Evolutionary conservation across 805 yeast genomes (phyloP).

Genomic region (Kuraishia hungarica): DNA sequence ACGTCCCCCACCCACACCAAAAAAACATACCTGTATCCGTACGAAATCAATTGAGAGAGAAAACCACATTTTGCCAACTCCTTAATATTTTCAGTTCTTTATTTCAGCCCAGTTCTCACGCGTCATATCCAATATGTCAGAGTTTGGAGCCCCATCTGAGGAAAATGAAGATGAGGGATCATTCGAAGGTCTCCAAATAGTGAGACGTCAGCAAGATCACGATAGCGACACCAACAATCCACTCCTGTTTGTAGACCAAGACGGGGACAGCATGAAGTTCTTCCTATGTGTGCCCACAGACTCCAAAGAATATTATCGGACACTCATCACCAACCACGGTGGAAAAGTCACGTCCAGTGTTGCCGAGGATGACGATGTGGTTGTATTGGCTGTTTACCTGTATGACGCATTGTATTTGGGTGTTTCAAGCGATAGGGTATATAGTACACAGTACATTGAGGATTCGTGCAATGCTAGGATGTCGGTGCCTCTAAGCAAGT

Average conservation of each 20-base stretch:
- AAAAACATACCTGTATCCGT: background rate
- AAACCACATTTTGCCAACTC: no score
- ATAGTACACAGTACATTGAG: background rate
- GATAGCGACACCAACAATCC: background rate
- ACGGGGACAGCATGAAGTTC: background rate
- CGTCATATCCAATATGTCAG: background rate
- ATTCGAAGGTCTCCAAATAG: background rate
- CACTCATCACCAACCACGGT: constrained; percentile 1
- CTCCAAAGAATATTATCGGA: background rate
- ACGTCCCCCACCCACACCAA: background rate
- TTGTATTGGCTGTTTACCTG: background rate
- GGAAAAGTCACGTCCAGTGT: background rate
- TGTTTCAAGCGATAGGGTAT: background rate
- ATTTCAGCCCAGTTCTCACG: no score
- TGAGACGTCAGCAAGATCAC: background rate
- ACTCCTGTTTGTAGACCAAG: background rate
- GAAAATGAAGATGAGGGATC: background rate
- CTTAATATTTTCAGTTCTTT: no score
- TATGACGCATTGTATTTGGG: background rate
- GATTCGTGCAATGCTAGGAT: background rate
- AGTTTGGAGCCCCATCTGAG: background rate
- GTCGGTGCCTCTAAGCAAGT: background rate
- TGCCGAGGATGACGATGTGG: background rate
- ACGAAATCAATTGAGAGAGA: no score
- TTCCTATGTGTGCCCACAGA: background rate